Evolutionary conservation across 2,329 filamentous ascomycete species (phyloP), one percentile per base, ranked within the genome.

Genomic region (Coniochaeta hoffmannii): DNA sequence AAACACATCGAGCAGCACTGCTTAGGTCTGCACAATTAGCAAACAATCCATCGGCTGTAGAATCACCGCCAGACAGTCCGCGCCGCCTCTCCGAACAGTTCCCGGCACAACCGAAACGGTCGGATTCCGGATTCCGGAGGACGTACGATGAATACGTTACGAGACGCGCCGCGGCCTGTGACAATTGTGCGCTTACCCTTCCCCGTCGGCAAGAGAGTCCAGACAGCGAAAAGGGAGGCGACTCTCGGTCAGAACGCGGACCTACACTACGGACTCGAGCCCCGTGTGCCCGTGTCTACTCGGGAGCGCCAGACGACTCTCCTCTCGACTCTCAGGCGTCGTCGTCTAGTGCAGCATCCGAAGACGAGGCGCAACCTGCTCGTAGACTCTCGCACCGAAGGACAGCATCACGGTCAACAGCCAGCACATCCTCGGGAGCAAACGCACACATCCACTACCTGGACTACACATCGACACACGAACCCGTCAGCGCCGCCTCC

Each of bases 391-490:
- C 68, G 65, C 72, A 73, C 44, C 68, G 68, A 12, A 72, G 76
- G 49, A 74, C 73, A 30, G 73, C 75, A 2, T 82, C 80, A 1
- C 75, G 76, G 49, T 82, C 79, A 4, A 82, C 78, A 65, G 71
- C 71, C 22, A 81, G 78, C 63, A 65, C 57, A 64, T 73, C 31
- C 5, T 57, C 9, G 54, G 60, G 50, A 41, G 52, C 56, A 3
- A 69, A 73, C 31, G 76, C 76, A 41, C 85, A 88, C 62, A 80
- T 80, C 5, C 85, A 88, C 64, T 86, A 81, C 61, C 72, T 87
- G 52, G 81, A 86, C 64, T 88, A 87, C 65, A 87, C 83, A 4
- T 87, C 85, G 1, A 86, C 83, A 4, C 83, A 87, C 65, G 84
- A 87, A 58, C 83, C 85, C 3, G 72, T 83, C 4, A 72, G 79